Conservation (phyloP, 257 asterid genomes). For the Solanum arcanum region DNA sequence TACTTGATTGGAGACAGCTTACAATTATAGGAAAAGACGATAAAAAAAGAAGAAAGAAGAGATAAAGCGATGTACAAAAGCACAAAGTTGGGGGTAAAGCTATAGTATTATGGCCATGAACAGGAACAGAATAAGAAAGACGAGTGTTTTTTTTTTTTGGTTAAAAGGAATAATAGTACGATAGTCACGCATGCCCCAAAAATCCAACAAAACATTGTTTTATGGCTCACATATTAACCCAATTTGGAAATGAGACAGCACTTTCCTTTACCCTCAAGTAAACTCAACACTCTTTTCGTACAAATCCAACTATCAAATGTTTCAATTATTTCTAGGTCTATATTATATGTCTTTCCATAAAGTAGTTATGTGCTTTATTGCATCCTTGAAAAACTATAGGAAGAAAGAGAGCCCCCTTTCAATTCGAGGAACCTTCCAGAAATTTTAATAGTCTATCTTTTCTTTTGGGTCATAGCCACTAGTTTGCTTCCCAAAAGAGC, state of each 20-base stretch:
- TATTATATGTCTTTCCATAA: neutral
- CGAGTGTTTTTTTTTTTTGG: neutral
- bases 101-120: neutral
- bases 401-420: neutral
- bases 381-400: neutral
- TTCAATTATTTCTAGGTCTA: neutral
- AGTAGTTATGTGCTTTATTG: neutral
- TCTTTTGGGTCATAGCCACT: neutral
- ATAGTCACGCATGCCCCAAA: neutral
- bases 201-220: neutral
- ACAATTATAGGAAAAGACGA: neutral
- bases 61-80: neutral
- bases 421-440: neutral
- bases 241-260: neutral
- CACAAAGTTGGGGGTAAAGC: neutral
- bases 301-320: neutral
- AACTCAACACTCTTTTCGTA: neutral
- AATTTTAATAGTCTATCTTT: neutral
- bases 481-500: neutral
- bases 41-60: neutral
- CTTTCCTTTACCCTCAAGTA: neutral
- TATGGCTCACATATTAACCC: constrained; percentile 1
- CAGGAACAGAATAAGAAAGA: neutral
- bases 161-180: neutral
- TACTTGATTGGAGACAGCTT: neutral